Evolutionary conservation across 768 basidiomycete genomes (phyloP), one percentile per base, ranked within the genome.

Genomic region (Clathrus columnatus): DNA sequence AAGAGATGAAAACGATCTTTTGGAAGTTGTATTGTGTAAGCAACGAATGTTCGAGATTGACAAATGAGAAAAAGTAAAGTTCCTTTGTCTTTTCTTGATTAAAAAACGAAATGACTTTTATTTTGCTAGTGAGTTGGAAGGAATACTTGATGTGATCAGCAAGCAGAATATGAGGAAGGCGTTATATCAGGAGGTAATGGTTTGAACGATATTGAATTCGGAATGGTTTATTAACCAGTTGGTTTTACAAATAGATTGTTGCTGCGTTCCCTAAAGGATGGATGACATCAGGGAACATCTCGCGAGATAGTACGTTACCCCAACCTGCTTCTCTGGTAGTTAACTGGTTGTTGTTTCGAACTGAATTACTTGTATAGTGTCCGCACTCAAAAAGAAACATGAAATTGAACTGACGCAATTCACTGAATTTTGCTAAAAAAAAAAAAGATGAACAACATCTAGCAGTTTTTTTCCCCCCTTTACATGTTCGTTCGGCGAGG

Each of bases 261-360:
- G 77, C 76, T n/a, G 81, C 81, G 1, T 92, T 88, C 68, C 90
- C 89, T 0, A 74, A 83, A 0, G 87, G 87, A 11, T 92, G 90
- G 90, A 81, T 91, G 72, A 82, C 83, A 26, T 88, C 87, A 2
- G 86, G 88, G 2, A 86, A 89, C 67, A 87, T 92, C 57, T 90
- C 87, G 29, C 77, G 90, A 63, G 90, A 92, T 75, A 86, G 88
- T 90, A 50, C 30, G 83, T 68, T 8, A 26, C 4, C 7, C 11
- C 20, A 23, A 27, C 42, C 20, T 5, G 17, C 18, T 5, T 30
- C 29, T 24, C 29, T 47, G 18, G 14, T 47, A 20, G 17, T 14
- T 23, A 36, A 18, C 16, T 26, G 18, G n/a, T 20, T n/a, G 20
- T 5, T 44, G 14, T 23, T 42, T 17, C 10, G 17, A 18, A 4